phyloP scores from a whole-genome alignment of 306 rosid genomes.

The Malus orientalis region DNA sequence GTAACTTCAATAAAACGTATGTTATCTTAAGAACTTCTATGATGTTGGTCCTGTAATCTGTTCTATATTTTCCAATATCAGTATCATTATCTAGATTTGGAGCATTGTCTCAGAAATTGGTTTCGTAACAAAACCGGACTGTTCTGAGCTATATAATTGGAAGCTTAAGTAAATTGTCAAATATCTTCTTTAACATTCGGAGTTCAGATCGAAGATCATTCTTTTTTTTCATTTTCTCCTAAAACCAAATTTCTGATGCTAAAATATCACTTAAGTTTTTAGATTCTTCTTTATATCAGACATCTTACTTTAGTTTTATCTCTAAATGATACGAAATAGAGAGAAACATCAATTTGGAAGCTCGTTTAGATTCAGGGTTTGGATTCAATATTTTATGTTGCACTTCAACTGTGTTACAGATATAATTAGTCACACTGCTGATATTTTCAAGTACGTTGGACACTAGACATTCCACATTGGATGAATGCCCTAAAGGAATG shows the following conservation, averaged over 20 bases:
- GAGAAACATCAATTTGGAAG: background rate
- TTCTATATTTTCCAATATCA: background rate
- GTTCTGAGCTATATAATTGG: background rate
- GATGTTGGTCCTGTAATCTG: background rate
- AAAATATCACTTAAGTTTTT: background rate
- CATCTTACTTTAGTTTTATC: background rate
- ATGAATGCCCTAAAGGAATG: no score
- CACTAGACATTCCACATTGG: no score
- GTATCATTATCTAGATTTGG: background rate
- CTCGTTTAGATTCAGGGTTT: no score
- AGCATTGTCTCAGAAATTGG: background rate
- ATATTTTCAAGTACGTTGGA: background rate
- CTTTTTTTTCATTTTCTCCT: background rate
- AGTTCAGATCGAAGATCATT: background rate
- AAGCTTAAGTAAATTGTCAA: background rate
- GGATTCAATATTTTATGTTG: background rate
- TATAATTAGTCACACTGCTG: background rate
- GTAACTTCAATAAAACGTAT: slow-evolving; percentile 25
- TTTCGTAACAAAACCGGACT: background rate
- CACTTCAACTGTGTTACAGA: background rate
- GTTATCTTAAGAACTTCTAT: slow-evolving; percentile 5
- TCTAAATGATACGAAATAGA: background rate
- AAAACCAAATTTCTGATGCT: background rate
- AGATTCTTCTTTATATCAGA: background rate
- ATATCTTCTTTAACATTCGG: background rate